Evolutionary conservation across 1,284 basidiomycete genomes (phyloP).

Genomic region (Fomitiporia mediterranea): DNA sequence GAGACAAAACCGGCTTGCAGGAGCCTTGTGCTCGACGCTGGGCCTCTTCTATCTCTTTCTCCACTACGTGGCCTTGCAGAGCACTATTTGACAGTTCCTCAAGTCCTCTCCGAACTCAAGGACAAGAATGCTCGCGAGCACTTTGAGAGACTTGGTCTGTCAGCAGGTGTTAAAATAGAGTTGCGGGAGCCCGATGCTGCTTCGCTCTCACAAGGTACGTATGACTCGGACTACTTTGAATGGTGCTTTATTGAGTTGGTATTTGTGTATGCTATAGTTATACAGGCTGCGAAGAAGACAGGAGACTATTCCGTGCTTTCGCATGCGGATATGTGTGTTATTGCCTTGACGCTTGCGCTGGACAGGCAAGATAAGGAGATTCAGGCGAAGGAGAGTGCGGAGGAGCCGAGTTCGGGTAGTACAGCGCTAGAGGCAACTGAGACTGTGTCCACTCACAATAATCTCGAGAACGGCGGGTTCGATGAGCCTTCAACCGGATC

Average conservation of each 20-base stretch:
- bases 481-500: background rate
- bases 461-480: background rate
- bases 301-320: slow-evolving; percentile 96
- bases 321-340: slow-evolving; percentile 84
- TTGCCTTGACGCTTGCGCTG: slow-evolving; percentile 85
- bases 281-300: slow-evolving; percentile 90
- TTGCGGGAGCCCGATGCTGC: slow-evolving; percentile 70
- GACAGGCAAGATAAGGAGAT: slow-evolving; percentile 51
- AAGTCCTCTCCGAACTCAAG: slow-evolving; percentile 85
- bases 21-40: slow-evolving; percentile 87
- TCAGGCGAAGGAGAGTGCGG: slow-evolving; percentile 14
- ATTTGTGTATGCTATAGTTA: slow-evolving; percentile 60
- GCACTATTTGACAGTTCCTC: slow-evolving; percentile 81
- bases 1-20: slow-evolving; percentile 49
- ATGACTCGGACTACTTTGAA: slow-evolving; percentile 14
- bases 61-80: slow-evolving; percentile 82
- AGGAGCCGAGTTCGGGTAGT: slow-evolving; percentile 27
- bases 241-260: background rate
- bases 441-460: slow-evolving; percentile 5
- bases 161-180: slow-evolving; percentile 71
- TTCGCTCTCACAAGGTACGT: slow-evolving; percentile 71
- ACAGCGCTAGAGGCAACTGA: slow-evolving; percentile 16
- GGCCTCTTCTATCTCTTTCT: slow-evolving; percentile 82
- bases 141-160: slow-evolving; percentile 70
- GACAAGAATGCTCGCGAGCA: slow-evolving; percentile 84